phyloP scores from a whole-genome alignment of 176 grass and related monocot genomes.

The Phragmites australis region DNA sequence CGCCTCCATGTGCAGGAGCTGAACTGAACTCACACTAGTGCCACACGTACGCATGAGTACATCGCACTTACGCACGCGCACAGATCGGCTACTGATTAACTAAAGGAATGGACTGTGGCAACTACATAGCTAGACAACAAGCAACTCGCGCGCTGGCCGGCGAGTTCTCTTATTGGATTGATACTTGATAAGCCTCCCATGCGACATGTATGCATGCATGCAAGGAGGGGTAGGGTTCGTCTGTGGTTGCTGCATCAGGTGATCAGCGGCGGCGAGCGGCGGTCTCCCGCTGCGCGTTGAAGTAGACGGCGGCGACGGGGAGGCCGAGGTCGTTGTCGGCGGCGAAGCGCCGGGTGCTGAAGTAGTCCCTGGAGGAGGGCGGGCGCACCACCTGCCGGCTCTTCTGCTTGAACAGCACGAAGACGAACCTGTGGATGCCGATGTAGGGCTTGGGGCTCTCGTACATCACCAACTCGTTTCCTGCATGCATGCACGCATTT shows the following conservation, averaged over 20 bases:
- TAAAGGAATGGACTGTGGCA: neutral
- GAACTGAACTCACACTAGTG: constrained; percentile 10
- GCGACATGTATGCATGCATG: constrained; percentile 2
- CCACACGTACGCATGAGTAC: constrained; percentile 5
- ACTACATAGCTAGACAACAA: neutral
- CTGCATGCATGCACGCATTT: constrained; percentile 32
- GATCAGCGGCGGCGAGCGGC: constrained; percentile 78
- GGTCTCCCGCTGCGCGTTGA: constrained; percentile 70
- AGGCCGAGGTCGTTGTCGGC: constrained; percentile 55
- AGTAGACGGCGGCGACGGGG: constrained; percentile 76
- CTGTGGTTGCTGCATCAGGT: neutral
- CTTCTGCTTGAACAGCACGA: constrained; percentile 71
- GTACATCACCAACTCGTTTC: constrained; percentile 58
- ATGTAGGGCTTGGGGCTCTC: constrained; percentile 66
- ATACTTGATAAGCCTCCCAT: constrained; percentile 19
- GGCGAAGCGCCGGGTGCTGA: constrained; percentile 65
- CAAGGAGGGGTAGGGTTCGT: neutral
- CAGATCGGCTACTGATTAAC: constrained; percentile 4
- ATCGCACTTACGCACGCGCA: neutral
- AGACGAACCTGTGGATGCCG: constrained; percentile 71
- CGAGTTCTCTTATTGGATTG: constrained; percentile 10
- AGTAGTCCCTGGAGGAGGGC: constrained; percentile 52
- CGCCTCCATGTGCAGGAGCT: constrained; percentile 22
- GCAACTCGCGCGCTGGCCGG: too few relatives aligned
- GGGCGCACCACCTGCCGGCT: constrained; percentile 42